Evolutionary conservation across 2,329 filamentous ascomycete genomes (phyloP).

Genomic region (Botrytis tulipae): DNA sequence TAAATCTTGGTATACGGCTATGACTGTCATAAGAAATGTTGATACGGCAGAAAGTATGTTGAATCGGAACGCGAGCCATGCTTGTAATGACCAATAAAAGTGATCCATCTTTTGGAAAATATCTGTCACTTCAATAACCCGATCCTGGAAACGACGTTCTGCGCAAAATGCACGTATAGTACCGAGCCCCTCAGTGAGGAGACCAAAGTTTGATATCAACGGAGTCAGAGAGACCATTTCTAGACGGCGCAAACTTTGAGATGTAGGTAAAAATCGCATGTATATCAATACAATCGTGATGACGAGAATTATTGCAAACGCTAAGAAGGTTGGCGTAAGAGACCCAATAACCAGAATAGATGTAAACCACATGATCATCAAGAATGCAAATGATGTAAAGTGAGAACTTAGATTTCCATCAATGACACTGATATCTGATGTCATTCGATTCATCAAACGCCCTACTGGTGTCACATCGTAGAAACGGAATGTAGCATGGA

Average conservation of each 20-base stretch:
- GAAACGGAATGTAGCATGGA: slow-evolving; percentile 80
- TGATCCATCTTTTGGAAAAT: slow-evolving; percentile 94
- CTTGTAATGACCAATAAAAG: slow-evolving; percentile 88
- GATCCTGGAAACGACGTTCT: slow-evolving; percentile 74
- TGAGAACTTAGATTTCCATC: slow-evolving; percentile 81
- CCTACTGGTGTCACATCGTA: slow-evolving; percentile 90
- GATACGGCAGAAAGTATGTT: slow-evolving; percentile 69
- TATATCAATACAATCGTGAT: slow-evolving; percentile 72
- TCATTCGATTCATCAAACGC: slow-evolving; percentile 87
- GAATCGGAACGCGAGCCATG: slow-evolving; percentile 81
- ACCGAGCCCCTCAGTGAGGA: slow-evolving; percentile 78
- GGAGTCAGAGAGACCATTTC: slow-evolving; percentile 90
- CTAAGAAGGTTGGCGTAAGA: slow-evolving; percentile 73
- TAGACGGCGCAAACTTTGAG: slow-evolving; percentile 76
- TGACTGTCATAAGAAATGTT: slow-evolving; percentile 68
- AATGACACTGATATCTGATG: slow-evolving; percentile 84
- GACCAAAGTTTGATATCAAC: slow-evolving; percentile 89
- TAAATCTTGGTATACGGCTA: slow-evolving; percentile 73
- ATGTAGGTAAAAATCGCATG: slow-evolving; percentile 73
- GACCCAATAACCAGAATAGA: slow-evolving; percentile 76
- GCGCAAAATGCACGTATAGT: slow-evolving; percentile 83
- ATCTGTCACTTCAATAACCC: slow-evolving; percentile 78
- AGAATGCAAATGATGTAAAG: slow-evolving; percentile 69
- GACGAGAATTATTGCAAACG: slow-evolving; percentile 68
- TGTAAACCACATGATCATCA: slow-evolving; percentile 67